Evolutionary conservation across 805 yeast species (phyloP), one percentile per base, ranked within the genome.

Genomic region (Nadsonia fulvescens): DNA sequence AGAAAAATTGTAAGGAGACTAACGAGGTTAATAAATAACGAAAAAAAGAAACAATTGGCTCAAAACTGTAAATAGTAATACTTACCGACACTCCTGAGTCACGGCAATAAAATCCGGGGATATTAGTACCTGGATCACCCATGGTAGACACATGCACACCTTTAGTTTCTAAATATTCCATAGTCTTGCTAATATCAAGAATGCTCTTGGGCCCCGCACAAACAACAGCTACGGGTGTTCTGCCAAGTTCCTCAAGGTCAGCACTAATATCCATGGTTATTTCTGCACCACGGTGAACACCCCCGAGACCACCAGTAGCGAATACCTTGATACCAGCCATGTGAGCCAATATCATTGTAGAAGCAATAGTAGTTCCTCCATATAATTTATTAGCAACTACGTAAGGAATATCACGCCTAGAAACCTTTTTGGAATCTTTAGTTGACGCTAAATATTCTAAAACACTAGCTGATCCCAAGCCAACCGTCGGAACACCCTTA

Each of bases 251-350:
- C 25, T 79, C 83, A 34, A 81, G 59, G 47, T 81, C 94, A 2
- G 93, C 92, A 39, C 83, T 70, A 13, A 81, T 57, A 46, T 81
- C 94, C 70, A 78, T 63, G 2, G 82, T 67, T 15, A 50, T 36
- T 29, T 75, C 74, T 12, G 76, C 86, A 5, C 75, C 76, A 30
- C 78, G 61, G 40, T 81, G 92, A 7, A 79, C 93, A 12, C 94
- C 94, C 12, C 94, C 94, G 11, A 81, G 57, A 1, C 94, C 94
- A 16, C 94, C 94, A 2, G 94, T 82, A 1, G 91, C 89, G 56
- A 81, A 82, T 8, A 82, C 79, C 37, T 66, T 61, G 37, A 81
- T 76, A 0, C 91, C 89, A 0, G 83, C 82, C 39, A 51, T 42
- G 28, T 69, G 58, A 1, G 93, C 70, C 11, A 82, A 47, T 12